Conservation (phyloP, 805 yeast species). For the Vanderwaltozyma verrucispora region DNA sequence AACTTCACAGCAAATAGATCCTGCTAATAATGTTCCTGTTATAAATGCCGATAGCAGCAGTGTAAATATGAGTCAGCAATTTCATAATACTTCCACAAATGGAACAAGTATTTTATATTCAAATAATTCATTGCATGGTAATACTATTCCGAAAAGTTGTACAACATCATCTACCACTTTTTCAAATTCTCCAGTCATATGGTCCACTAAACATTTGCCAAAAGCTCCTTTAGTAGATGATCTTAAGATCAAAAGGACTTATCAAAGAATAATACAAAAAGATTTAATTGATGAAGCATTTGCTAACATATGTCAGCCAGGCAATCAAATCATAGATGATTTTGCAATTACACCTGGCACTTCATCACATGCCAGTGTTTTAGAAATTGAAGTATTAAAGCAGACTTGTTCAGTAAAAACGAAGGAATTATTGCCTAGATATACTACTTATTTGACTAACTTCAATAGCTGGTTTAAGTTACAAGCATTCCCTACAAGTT, state of each 20-base stretch:
- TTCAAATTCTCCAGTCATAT: neutral
- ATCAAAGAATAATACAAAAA: conserved; percentile 21
- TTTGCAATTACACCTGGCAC: conserved; percentile 10
- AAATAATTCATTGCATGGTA: neutral
- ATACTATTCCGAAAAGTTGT: neutral
- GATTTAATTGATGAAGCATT: conserved; percentile 23
- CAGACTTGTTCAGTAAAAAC: neutral
- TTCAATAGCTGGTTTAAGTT: conserved; percentile 29
- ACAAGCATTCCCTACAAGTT: conserved; percentile 45
- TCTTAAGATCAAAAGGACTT: conserved; percentile 16
- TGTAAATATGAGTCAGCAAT: too few species aligned
- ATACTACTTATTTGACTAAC: conserved; percentile 20
- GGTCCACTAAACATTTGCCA: neutral
- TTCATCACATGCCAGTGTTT: conserved; percentile 16
- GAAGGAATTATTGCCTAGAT: conserved; percentile 19
- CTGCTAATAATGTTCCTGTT: neutral
- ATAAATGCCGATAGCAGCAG: neutral
- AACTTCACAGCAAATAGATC: conserved; percentile 18
- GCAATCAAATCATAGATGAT: neutral
- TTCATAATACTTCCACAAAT: too few species aligned
- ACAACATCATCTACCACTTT: neutral
- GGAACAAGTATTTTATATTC: too few species aligned
- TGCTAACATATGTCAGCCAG: conserved; percentile 10
- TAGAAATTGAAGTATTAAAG: conserved; percentile 16
- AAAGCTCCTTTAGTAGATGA: conserved; percentile 7